These are phyloP conservation scores for Calendula officinalis DNA, from an alignment of 129 eudicot genomes.

Conservation along the genomic window DNA sequence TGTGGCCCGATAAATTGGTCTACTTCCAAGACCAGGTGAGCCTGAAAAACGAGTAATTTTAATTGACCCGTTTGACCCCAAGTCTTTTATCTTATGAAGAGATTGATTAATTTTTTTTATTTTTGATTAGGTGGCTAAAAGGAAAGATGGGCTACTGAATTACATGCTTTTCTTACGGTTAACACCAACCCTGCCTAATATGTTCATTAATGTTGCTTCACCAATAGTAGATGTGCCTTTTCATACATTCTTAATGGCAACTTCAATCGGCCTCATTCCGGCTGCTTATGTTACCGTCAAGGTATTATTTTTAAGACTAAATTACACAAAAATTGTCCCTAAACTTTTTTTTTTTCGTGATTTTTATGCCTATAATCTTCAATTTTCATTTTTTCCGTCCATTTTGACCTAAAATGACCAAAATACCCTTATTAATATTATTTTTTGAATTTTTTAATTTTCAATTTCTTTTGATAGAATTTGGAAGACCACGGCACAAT, in stretches of 20 bases:
- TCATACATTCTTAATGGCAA: conserved; percentile 60
- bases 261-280: conserved; percentile 62
- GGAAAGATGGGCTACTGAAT: conserved; percentile 50
- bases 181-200: conserved; percentile 77
- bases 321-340: too few species aligned
- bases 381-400: too few species aligned
- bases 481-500: too few species aligned
- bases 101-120: conserved; percentile 4
- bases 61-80: neutral
- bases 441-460: too few species aligned
- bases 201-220: conserved; percentile 74
- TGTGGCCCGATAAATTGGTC: conserved; percentile 81
- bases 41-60: too few species aligned
- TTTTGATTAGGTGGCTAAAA: conserved; percentile 67
- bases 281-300: conserved; percentile 79
- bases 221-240: conserved; percentile 74
- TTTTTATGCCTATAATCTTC: too few species aligned
- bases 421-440: too few species aligned
- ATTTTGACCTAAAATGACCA: too few species aligned
- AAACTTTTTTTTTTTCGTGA: too few species aligned
- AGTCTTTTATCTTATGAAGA: too few species aligned
- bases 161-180: conserved; percentile 77
- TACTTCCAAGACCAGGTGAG: conserved; percentile 85
- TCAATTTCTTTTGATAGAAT: too few species aligned
- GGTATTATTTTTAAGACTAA: conserved; percentile 47